Percentiles rank a stretch among this genome's conserved stretches.
Evolutionary conservation across 2,329 filamentous ascomycete genomes (phyloP).

Genomic region (Sporothrix schenckii): DNA sequence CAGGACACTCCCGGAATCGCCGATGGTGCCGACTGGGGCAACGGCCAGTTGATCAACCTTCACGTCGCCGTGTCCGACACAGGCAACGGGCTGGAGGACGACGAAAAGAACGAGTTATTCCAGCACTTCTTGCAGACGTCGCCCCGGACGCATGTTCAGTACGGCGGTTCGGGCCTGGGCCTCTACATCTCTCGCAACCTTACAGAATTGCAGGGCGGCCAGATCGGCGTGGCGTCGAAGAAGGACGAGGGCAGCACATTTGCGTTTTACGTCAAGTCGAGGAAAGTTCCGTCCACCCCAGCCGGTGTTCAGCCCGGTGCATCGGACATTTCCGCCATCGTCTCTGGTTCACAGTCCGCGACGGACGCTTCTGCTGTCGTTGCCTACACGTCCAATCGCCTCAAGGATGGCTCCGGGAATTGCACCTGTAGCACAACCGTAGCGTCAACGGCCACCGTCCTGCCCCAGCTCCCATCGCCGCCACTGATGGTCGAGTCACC

Average conservation of each 20-base stretch:
- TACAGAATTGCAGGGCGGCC: constrained; percentile 75
- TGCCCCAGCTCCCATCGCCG: constrained; percentile 20
- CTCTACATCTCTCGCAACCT: constrained; percentile 77
- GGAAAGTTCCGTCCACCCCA: constrained; percentile 47
- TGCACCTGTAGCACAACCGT: constrained; percentile 10
- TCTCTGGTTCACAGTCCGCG: constrained; percentile 38
- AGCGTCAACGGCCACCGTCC: not conserved
- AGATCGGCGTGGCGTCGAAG: constrained; percentile 71
- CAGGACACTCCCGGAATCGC: constrained; percentile 32
- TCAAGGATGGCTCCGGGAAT: not conserved
- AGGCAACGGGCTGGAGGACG: constrained; percentile 68
- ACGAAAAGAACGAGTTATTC: constrained; percentile 74
- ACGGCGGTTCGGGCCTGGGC: constrained; percentile 76
- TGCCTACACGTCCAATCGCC: constrained; percentile 17
- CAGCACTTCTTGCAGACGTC: constrained; percentile 78
- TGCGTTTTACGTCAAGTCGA: constrained; percentile 73
- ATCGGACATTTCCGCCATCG: constrained; percentile 39
- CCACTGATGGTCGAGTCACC: constrained; percentile 22
- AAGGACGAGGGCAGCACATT: constrained; percentile 73
- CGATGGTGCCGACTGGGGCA: constrained; percentile 67
- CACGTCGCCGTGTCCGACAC: constrained; percentile 74
- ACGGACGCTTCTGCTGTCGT: constrained; percentile 34
- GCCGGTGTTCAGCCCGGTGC: constrained; percentile 15
- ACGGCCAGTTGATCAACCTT: constrained; percentile 70
- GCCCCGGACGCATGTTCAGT: constrained; percentile 74